Evolutionary conservation across 495 filamentous ascomycete genomes (phyloP).

Genomic region (Sordaria brevicollis): DNA sequence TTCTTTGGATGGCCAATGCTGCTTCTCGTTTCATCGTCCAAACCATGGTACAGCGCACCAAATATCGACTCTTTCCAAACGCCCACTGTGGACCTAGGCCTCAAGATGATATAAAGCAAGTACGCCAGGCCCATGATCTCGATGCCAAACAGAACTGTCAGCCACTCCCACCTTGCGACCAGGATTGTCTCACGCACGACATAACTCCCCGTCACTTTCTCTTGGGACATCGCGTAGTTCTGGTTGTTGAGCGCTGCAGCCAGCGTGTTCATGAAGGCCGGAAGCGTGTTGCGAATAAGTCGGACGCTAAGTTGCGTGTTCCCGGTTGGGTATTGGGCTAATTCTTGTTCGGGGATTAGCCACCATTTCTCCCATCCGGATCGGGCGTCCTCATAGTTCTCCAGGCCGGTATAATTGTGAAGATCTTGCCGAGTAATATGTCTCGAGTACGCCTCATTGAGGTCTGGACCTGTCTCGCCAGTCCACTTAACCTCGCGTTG

Average conservation of each 20-base stretch:
- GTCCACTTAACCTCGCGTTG: too few relatives aligned
- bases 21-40: not conserved
- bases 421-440: too few relatives aligned
- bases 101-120: not conserved
- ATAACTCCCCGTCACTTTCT: not conserved
- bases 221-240: not conserved
- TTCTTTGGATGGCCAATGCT: not conserved
- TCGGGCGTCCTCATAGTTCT: too few relatives aligned
- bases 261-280: not conserved
- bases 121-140: not conserved
- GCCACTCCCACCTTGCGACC: not conserved
- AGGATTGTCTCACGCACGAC: not conserved
- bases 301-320: too few relatives aligned
- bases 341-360: too few relatives aligned
- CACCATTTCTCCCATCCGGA: too few relatives aligned
- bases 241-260: not conserved
- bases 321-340: too few relatives aligned
- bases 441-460: too few relatives aligned
- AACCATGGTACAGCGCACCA: not conserved
- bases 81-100: not conserved
- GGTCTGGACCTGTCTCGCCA: too few relatives aligned
- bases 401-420: too few relatives aligned
- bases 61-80: not conserved
- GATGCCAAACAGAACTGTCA: not conserved
- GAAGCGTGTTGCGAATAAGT: not conserved